Evolutionary conservation across 768 basidiomycete genomes (phyloP).

Genomic region (Cytidiella melzeri): DNA sequence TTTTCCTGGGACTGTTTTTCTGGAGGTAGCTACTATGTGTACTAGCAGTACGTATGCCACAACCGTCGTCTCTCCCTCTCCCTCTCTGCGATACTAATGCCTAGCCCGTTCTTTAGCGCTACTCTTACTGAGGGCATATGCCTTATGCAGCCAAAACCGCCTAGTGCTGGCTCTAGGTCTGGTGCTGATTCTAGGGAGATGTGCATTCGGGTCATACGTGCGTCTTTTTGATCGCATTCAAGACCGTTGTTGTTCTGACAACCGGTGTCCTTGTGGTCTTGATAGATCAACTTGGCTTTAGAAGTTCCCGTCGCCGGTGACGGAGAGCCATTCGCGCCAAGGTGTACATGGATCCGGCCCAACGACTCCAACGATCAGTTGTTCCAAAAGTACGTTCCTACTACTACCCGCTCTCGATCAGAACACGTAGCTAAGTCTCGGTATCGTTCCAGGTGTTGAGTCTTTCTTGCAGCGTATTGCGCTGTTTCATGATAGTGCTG

Average conservation of each 20-base stretch:
- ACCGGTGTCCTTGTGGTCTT: background rate
- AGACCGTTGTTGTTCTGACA: background rate
- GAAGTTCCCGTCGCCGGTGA: background rate
- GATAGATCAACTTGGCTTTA: background rate
- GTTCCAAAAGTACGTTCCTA: too few species aligned
- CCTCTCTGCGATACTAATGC: background rate
- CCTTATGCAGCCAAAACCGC: background rate
- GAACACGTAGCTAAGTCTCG: too few species aligned
- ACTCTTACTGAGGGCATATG: background rate
- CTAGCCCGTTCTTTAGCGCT: background rate
- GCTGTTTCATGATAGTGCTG: too few species aligned
- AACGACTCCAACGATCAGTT: too few species aligned
- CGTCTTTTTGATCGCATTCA: background rate
- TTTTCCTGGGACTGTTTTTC: background rate
- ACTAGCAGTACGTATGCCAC: background rate
- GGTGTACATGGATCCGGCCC: too few species aligned
- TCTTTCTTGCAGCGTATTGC: too few species aligned
- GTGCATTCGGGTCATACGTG: background rate
- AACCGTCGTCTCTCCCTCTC: background rate
- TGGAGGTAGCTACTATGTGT: background rate
- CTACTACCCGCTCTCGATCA: too few species aligned
- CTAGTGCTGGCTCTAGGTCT: background rate
- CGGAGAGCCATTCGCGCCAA: background rate
- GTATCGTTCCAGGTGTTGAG: too few species aligned
- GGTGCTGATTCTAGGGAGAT: background rate